Percentiles rank a stretch among this genome's conserved stretches.
These are phyloP conservation scores for Dactylellina cionopaga DNA, from an alignment of 2,329 filamentous ascomycete species.

Conservation along the genomic window DNA sequence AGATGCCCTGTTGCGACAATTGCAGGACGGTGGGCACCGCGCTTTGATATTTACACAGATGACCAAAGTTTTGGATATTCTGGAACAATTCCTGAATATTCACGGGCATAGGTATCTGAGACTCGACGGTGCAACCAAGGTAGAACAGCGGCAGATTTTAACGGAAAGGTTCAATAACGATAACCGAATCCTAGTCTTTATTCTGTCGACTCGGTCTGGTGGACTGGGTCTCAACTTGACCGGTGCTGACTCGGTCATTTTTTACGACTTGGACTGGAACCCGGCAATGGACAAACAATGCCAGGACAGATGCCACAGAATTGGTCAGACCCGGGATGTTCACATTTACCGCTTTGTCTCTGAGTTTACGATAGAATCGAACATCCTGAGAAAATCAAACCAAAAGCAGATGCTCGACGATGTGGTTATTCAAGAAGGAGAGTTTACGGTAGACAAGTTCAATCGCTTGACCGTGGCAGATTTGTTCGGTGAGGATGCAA, in stretches of 20 bases:
- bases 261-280: constrained; percentile 99
- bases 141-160: constrained; percentile 92
- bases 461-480: constrained; percentile 78
- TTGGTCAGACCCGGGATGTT: constrained; percentile 95
- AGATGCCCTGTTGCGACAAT: constrained; percentile 82
- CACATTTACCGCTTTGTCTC: constrained; percentile 96
- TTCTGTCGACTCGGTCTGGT: constrained; percentile 91
- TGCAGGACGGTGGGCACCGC: constrained; percentile 90
- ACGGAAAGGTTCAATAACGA: constrained; percentile 98
- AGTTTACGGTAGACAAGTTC: constrained; percentile 97
- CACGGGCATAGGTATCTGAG: constrained; percentile 97
- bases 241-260: constrained; percentile 96
- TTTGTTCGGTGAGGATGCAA: constrained; percentile 70
- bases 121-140: constrained; percentile 93
- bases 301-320: constrained; percentile 95
- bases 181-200: constrained; percentile 90
- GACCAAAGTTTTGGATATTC: constrained; percentile 96
- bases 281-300: constrained; percentile 99
- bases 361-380: constrained; percentile 95
- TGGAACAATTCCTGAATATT: constrained; percentile 97
- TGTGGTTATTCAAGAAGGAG: constrained; percentile 96
- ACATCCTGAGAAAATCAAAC: constrained; percentile 94
- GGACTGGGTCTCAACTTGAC: constrained; percentile 96
- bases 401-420: constrained; percentile 98
- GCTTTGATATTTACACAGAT: constrained; percentile 99